A percentile compares a stretch with the other conserved stretches of the same genome.
These are phyloP conservation scores for Cercophora newfieldiana DNA, from an alignment of 495 filamentous ascomycete genomes.

Conservation along the genomic window DNA sequence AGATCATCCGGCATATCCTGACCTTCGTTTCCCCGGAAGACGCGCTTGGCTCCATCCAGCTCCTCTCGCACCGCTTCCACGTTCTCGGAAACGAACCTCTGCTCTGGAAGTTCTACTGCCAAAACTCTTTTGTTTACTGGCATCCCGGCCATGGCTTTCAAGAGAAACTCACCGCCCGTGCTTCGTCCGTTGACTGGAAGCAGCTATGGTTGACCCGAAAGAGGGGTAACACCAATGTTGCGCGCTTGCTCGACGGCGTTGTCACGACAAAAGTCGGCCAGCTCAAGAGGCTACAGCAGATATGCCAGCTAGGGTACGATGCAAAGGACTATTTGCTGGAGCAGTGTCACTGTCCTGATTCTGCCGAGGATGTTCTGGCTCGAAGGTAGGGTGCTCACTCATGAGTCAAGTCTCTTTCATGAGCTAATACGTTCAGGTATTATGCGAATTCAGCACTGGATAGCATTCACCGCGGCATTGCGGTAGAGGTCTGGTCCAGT, in stretches of 20 bases:
- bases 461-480: conserved; percentile 77
- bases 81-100: conserved; percentile 66
- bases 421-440: conserved; percentile 52
- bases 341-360: conserved; percentile 59
- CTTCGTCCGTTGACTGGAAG: conserved; percentile 74
- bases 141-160: conserved; percentile 62
- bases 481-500: conserved; percentile 72
- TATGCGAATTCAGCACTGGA: conserved; percentile 71
- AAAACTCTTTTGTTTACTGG: conserved; percentile 69
- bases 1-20: conserved; percentile 71
- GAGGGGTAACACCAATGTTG: conserved; percentile 54
- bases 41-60: conserved; percentile 51
- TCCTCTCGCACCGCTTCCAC: conserved; percentile 63
- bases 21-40: conserved; percentile 58
- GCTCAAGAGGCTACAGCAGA: conserved; percentile 64
- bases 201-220: conserved; percentile 63
- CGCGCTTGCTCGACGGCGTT: conserved; percentile 65
- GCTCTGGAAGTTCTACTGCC: conserved; percentile 79
- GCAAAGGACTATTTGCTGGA: conserved; percentile 79
- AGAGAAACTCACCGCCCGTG: conserved; percentile 49
- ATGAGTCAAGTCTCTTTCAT: neutral
- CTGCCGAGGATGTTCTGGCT: conserved; percentile 73
- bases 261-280: conserved; percentile 66
- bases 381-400: conserved; percentile 58
- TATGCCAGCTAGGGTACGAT: conserved; percentile 77